These are phyloP conservation scores for Helicocarpus griseus DNA, from an alignment of 2,329 filamentous ascomycete species.

Conservation along the genomic window DNA sequence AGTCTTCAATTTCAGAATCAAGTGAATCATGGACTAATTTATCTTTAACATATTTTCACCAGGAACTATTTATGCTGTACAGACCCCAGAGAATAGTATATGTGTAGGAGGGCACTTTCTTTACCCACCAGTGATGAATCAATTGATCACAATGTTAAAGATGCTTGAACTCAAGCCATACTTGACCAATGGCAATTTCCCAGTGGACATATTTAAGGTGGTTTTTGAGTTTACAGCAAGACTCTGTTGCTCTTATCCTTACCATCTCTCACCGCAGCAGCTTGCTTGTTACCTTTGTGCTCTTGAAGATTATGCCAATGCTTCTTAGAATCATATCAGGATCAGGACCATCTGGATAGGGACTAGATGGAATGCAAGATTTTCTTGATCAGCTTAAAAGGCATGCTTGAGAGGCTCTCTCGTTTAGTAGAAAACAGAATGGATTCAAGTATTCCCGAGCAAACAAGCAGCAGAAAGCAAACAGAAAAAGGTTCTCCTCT, in stretches of 20 bases:
- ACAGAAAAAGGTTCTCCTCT: neutral
- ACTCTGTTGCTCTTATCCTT: neutral
- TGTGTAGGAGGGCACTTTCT: slow-evolving; percentile 4
- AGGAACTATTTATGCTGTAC: slow-evolving; percentile 1
- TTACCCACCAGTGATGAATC: slow-evolving; percentile 2
- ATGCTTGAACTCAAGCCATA: slow-evolving; percentile 2
- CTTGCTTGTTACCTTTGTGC: slow-evolving; percentile 1
- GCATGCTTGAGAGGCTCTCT: slow-evolving; percentile 4
- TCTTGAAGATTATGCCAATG: slow-evolving; percentile 4
- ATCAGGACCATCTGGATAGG: neutral
- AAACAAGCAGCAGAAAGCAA: neutral
- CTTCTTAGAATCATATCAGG: neutral
- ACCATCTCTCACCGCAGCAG: slow-evolving; percentile 4
- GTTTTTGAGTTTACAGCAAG: slow-evolving; percentile 4
- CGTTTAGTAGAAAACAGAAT: slow-evolving; percentile 1
- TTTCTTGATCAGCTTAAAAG: slow-evolving; percentile 1
- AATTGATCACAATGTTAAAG: neutral
- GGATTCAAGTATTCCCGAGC: neutral
- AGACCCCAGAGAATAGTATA: slow-evolving; percentile 2
- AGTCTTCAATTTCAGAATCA: neutral
- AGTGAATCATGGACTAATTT: neutral
- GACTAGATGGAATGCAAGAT: slow-evolving; percentile 1
- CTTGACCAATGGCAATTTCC: slow-evolving; percentile 4
- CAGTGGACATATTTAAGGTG: slow-evolving; percentile 5
- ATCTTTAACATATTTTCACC: slow-evolving; percentile 3